Percentiles rank a stretch among this genome's conserved stretches.
phyloP scores from a whole-genome alignment of 805 yeast genomes.

The Kregervanrija pseudodelftensis region DNA sequence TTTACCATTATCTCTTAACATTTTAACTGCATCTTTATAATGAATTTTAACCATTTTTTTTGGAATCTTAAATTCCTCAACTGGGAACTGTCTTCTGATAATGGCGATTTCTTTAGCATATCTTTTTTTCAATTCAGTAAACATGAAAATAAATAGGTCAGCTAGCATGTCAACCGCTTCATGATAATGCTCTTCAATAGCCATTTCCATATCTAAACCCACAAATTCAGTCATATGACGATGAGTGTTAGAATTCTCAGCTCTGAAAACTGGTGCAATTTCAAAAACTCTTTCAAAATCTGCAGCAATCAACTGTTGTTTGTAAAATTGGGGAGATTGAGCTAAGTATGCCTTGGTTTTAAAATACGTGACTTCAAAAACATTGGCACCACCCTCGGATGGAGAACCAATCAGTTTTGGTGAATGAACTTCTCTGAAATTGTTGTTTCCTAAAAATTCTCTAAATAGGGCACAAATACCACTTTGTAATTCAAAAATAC shows the following conservation, averaged over 20 bases:
- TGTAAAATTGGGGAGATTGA: slow-evolving; percentile 96
- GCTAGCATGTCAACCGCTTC: slow-evolving; percentile 63
- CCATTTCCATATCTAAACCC: slow-evolving; percentile 97
- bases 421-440: slow-evolving; percentile 88
- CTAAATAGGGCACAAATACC: slow-evolving; percentile 86
- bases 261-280: slow-evolving; percentile 97
- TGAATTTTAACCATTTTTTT: slow-evolving; percentile 83
- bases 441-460: slow-evolving; percentile 64
- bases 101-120: slow-evolving; percentile 78
- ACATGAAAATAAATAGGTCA: slow-evolving; percentile 76
- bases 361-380: slow-evolving; percentile 89
- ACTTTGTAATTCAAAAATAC: slow-evolving; percentile 88
- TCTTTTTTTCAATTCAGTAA: slow-evolving; percentile 73
- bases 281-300: slow-evolving; percentile 96
- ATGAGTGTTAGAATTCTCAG: slow-evolving; percentile 98
- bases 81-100: slow-evolving; percentile 93
- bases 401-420: slow-evolving; percentile 95
- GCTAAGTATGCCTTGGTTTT: slow-evolving; percentile 90
- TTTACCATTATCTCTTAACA: slow-evolving; percentile 83
- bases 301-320: slow-evolving; percentile 96
- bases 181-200: slow-evolving; percentile 96
- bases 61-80: slow-evolving; percentile 94
- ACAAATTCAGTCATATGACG: slow-evolving; percentile 99
- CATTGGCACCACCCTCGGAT: slow-evolving; percentile 97
- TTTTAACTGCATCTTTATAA: slow-evolving; percentile 83